Conservation (phyloP, 2,329 filamentous ascomycete genomes). For the Elsinoe necatrix region DNA sequence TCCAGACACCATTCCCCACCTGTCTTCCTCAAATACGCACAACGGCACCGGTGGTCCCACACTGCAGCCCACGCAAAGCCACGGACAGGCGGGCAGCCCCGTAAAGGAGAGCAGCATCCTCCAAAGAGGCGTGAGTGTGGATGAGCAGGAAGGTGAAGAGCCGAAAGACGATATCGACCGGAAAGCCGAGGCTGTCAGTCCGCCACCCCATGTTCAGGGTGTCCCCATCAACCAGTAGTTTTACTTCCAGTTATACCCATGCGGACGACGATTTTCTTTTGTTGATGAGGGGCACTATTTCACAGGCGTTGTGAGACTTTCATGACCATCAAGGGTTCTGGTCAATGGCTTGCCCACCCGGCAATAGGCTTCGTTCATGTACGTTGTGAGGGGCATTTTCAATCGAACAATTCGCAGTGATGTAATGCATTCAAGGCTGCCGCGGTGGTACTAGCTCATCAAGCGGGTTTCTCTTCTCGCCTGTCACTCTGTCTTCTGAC, state of each 20-base stretch:
- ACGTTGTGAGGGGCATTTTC: neutral
- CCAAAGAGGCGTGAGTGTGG: slow-evolving; percentile 68
- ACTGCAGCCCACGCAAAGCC: slow-evolving; percentile 36
- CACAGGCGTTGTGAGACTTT: neutral
- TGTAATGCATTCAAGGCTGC: slow-evolving; percentile 1
- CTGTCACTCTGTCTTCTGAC: slow-evolving; percentile 24
- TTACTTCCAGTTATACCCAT: neutral
- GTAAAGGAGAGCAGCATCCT: slow-evolving; percentile 86
- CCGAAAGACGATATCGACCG: slow-evolving; percentile 21
- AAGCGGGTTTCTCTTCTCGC: slow-evolving; percentile 17
- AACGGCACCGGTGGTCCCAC: slow-evolving; percentile 21
- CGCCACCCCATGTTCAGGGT: slow-evolving; percentile 18
- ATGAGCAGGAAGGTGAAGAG: slow-evolving; percentile 44
- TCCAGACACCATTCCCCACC: slow-evolving; percentile 33
- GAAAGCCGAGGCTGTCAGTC: slow-evolving; percentile 17
- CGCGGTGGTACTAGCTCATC: neutral
- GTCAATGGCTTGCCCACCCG: neutral
- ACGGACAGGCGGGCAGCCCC: slow-evolving; percentile 63
- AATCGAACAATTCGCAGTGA: neutral
- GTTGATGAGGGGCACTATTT: neutral
- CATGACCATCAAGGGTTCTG: neutral
- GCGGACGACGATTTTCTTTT: slow-evolving; percentile 11
- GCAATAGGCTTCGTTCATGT: neutral
- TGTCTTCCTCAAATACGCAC: slow-evolving; percentile 25
- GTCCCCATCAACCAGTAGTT: slow-evolving; percentile 19